Conservation (phyloP, 2,329 filamentous ascomycete species). For the Lizonia empirigonia region DNA sequence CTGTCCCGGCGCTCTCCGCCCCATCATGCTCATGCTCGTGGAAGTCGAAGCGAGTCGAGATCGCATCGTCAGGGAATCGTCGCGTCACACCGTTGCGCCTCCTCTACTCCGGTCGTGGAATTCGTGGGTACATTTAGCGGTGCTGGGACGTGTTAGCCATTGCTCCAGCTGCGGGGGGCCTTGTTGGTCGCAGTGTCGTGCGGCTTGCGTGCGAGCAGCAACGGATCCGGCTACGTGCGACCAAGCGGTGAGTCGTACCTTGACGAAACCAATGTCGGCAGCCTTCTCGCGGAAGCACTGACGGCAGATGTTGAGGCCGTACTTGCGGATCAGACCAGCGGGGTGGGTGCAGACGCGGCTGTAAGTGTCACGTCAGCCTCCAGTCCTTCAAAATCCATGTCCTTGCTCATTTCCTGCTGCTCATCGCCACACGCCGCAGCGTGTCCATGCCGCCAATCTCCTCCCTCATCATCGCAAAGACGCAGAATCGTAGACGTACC, state of each 20-base stretch:
- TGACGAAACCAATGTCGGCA: slow-evolving; percentile 70
- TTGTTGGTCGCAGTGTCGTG: background rate
- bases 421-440: slow-evolving; percentile 2
- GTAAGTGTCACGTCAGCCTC: slow-evolving; percentile 41
- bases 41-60: slow-evolving; percentile 24
- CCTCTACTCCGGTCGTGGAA: slow-evolving; percentile 34
- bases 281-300: slow-evolving; percentile 74
- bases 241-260: slow-evolving; percentile 55
- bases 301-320: slow-evolving; percentile 86
- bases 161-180: background rate
- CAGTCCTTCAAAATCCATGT: slow-evolving; percentile 10
- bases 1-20: slow-evolving; percentile 22
- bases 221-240: background rate
- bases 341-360: slow-evolving; percentile 90
- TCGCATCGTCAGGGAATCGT: slow-evolving; percentile 39
- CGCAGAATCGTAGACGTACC: slow-evolving; percentile 66
- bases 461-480: slow-evolving; percentile 3
- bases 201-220: background rate
- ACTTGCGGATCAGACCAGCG: slow-evolving; percentile 99
- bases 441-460: background rate
- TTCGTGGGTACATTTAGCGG: slow-evolving; percentile 40
- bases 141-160: slow-evolving; percentile 34
- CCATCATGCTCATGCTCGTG: slow-evolving; percentile 22
- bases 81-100: slow-evolving; percentile 37
- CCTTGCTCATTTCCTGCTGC: slow-evolving; percentile 11